Percentiles rank a stretch among this genome's conserved stretches.
Evolutionary conservation across 352 stramenopile genomes (phyloP).

Genomic region (Phytophthora kernoviae): DNA sequence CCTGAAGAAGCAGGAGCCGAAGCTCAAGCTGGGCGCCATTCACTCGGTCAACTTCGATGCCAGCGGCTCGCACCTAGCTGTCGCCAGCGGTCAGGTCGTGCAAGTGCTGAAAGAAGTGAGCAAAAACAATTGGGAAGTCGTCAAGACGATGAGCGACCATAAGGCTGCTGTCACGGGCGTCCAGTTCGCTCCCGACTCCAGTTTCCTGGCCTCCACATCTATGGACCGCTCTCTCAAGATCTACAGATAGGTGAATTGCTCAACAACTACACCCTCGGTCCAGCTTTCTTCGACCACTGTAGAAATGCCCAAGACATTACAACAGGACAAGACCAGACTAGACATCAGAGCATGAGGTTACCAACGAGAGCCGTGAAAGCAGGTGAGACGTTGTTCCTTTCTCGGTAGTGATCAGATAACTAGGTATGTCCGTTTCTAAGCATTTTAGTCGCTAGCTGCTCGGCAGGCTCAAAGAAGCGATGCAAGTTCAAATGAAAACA

Average conservation of each 20-base stretch:
- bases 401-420: conserved; percentile 3
- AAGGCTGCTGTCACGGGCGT: conserved; percentile 69
- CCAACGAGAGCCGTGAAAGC: conserved; percentile 9
- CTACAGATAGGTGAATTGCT: conserved; percentile 46
- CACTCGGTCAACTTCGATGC: conserved; percentile 65
- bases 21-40: conserved; percentile 50
- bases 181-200: conserved; percentile 62
- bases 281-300: conserved; percentile 2
- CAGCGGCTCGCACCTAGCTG: conserved; percentile 62
- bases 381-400: conserved; percentile 17
- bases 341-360: conserved; percentile 4
- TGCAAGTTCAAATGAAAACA: conserved; percentile 21
- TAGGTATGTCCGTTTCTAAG: conserved; percentile 11
- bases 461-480: conserved; percentile 14
- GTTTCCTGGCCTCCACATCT: conserved; percentile 66
- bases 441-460: conserved; percentile 16
- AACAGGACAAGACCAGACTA: conserved; percentile 4
- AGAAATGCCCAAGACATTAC: neutral
- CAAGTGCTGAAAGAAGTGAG: conserved; percentile 63
- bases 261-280: neutral
- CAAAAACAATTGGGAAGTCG: conserved; percentile 69
- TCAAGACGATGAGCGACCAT: conserved; percentile 71
- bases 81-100: conserved; percentile 47
- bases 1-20: conserved; percentile 38
- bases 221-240: conserved; percentile 84